These are phyloP conservation scores for Myriosclerotinia scirpicola DNA, from an alignment of 2,329 filamentous ascomycete genomes.

Conservation along the genomic window DNA sequence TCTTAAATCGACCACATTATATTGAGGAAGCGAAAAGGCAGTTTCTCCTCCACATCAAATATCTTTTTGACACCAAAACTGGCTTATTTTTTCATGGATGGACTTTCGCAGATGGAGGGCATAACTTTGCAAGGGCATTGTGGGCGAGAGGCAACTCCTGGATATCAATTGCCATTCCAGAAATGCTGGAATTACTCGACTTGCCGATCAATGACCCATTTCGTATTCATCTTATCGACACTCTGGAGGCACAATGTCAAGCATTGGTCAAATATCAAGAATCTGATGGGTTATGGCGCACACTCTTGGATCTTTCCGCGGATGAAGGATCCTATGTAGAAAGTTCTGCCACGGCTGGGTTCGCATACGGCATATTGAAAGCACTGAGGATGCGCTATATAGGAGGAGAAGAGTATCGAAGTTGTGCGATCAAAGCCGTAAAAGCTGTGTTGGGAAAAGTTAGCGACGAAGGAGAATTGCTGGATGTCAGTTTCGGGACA, in stretches of 20 bases:
- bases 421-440: slow-evolving; percentile 63
- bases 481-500: slow-evolving; percentile 76
- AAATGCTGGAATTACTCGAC: slow-evolving; percentile 73
- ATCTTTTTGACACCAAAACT: slow-evolving; percentile 69
- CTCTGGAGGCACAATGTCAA: slow-evolving; percentile 66
- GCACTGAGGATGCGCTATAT: slow-evolving; percentile 69
- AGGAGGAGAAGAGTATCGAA: slow-evolving; percentile 55
- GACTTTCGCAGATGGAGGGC: slow-evolving; percentile 69
- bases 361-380: slow-evolving; percentile 78
- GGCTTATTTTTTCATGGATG: slow-evolving; percentile 82
- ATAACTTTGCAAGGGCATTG: slow-evolving; percentile 58
- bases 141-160: slow-evolving; percentile 68
- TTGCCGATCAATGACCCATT: slow-evolving; percentile 60
- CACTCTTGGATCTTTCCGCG: slow-evolving; percentile 66
- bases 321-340: slow-evolving; percentile 72
- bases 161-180: slow-evolving; percentile 81
- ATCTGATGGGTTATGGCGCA: slow-evolving; percentile 68
- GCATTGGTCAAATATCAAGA: slow-evolving; percentile 63
- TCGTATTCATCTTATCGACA: slow-evolving; percentile 55
- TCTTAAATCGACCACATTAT: slow-evolving; percentile 69
- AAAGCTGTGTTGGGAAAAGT: slow-evolving; percentile 67
- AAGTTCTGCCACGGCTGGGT: slow-evolving; percentile 75
- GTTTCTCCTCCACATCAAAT: slow-evolving; percentile 76
- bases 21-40: slow-evolving; percentile 76
- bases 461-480: slow-evolving; percentile 65